Evolutionary conservation across 768 basidiomycete species (phyloP), one percentile per base, ranked within the genome.

Genomic region (Boletus eberwhitei): DNA sequence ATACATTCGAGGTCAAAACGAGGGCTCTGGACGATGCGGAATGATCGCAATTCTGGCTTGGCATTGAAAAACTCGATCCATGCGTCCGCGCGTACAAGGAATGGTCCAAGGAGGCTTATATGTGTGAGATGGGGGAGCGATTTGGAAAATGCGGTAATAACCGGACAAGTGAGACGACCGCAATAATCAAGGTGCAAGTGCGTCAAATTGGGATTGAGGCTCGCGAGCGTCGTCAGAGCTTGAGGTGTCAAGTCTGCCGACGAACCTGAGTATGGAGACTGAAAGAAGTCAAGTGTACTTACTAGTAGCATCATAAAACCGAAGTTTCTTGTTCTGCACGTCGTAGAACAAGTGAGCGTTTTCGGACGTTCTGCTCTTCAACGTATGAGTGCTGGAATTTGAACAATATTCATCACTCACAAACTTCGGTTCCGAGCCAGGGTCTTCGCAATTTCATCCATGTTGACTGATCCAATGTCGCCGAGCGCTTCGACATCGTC

Each of bases 261-360:
- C 29, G 17, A 38, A 38, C 2, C 6, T 64, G 17, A 66, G 32
- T 1, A 48, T 45, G 21, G 9, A 38, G 17, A n/a, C 2, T 45
- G 17, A 38, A 16, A 35, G 42, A 32, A 21, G 40, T 2, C 52
- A 13, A 40, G 8, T 17, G 4, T n/a, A 73, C 88, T 60, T 68
- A 96, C 93, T 87, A 0, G 96, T 97, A 39, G 86, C 88, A 71
- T 99, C 97, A 63, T 91, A 95, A 37, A 99, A 72, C 0, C 79
- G 82, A 34, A 99, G 74, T 9, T 73, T 77, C 4, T 77, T 77
- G 58, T 93, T 88, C 22, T 80, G 71, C 2, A 82, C 74, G 54
- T 86, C 86, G 65, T 97, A 95, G 73, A 99, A 98, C 12, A 99
- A 74, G 22, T 78, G 80, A 0, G 82, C 90, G 55, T 93, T 97